phyloP scores from a whole-genome alignment of 2,329 filamentous ascomycete genomes.

The Sclerotinia trifoliorum region DNA sequence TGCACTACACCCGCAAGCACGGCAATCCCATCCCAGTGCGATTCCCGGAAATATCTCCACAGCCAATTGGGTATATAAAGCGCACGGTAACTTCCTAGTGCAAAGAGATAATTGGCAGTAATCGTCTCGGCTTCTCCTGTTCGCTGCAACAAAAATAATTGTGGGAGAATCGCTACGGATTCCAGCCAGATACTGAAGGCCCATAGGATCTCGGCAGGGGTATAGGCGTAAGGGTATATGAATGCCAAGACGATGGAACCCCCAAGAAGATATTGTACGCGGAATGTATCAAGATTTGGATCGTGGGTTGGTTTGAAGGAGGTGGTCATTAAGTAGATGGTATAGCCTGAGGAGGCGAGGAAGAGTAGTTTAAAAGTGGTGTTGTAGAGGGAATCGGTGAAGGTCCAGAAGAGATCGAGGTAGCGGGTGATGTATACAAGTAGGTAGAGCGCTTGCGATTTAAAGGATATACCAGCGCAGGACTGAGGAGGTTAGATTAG shows the following conservation, averaged over 20 bases:
- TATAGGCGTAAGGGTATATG: slow-evolving; percentile 83
- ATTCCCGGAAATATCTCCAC: slow-evolving; percentile 80
- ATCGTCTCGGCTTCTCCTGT: slow-evolving; percentile 99
- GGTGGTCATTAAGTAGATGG: slow-evolving; percentile 96
- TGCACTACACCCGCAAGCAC: slow-evolving; percentile 88
- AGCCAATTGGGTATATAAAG: slow-evolving; percentile 99
- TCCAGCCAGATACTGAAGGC: slow-evolving; percentile 98
- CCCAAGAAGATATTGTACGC: slow-evolving; percentile 88
- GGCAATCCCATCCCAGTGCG: slow-evolving; percentile 81
- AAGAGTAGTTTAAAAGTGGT: slow-evolving; percentile 95
- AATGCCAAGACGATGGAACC: slow-evolving; percentile 76
- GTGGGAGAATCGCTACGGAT: slow-evolving; percentile 91
- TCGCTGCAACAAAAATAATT: slow-evolving; percentile 96
- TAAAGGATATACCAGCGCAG: slow-evolving; percentile 96
- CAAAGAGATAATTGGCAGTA: slow-evolving; percentile 96
- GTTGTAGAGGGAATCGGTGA: slow-evolving; percentile 75
- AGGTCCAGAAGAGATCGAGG: slow-evolving; percentile 85
- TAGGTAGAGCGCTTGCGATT: slow-evolving; percentile 93
- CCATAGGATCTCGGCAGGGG: slow-evolving; percentile 83
- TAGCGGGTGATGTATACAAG: slow-evolving; percentile 93
- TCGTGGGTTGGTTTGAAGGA: slow-evolving; percentile 98
- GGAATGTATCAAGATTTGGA: slow-evolving; percentile 95
- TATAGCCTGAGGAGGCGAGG: slow-evolving; percentile 86
- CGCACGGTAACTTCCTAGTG: slow-evolving; percentile 84
- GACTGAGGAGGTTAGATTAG: slow-evolving; percentile 22